phyloP scores from a whole-genome alignment of 129 eudicot genomes.

The Gnaphalium uliginosum region DNA sequence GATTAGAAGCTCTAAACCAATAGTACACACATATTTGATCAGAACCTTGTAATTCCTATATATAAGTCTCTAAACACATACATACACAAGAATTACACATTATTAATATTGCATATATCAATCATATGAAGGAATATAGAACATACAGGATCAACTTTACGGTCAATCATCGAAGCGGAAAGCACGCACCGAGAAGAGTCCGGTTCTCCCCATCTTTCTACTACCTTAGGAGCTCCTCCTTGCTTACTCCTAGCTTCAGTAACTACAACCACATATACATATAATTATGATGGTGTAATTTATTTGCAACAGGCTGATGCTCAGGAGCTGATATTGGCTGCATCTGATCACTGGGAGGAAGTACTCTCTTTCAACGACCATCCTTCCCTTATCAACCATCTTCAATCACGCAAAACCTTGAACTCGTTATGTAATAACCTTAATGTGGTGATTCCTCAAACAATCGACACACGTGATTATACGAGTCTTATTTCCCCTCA shows the following conservation, averaged over 20 bases:
- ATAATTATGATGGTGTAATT: too few species aligned
- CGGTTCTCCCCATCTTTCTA: constrained; percentile 96
- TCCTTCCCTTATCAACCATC: constrained; percentile 15
- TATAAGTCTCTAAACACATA: not conserved
- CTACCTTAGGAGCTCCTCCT: constrained; percentile 70
- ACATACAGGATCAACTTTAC: constrained; percentile 72
- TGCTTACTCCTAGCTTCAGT: constrained; percentile 70
- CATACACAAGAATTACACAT: not conserved
- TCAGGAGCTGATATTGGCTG: constrained; percentile 28
- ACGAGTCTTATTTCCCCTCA: constrained; percentile 25
- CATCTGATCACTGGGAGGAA: constrained; percentile 31
- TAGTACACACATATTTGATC: not conserved
- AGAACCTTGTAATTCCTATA: not conserved
- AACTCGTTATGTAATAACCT: constrained; percentile 14
- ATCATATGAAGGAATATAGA: not conserved
- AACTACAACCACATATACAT: constrained; percentile 51
- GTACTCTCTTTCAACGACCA: constrained; percentile 22
- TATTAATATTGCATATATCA: not conserved
- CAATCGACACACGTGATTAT: not conserved
- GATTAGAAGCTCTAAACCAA: not conserved
- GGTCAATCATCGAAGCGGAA: constrained; percentile 66
- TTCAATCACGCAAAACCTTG: constrained; percentile 15
- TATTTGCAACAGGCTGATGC: constrained; percentile 30
- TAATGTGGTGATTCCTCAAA: constrained; percentile 23
- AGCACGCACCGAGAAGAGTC: constrained; percentile 66